Conservation (phyloP, 2,329 filamentous ascomycete genomes). For the Trichoderma harzianum region DNA sequence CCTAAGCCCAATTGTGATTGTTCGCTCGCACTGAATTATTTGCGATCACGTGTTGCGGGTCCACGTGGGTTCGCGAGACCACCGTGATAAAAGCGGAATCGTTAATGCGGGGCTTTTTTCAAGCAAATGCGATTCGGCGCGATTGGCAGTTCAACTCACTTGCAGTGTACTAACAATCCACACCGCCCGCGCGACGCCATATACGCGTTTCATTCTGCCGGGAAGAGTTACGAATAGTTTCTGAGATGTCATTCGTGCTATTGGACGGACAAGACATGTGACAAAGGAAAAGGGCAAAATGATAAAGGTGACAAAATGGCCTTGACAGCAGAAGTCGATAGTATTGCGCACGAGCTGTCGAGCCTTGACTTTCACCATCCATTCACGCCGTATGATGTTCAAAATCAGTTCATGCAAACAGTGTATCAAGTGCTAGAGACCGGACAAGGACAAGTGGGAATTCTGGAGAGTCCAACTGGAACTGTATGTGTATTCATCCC, state of each 20-base stretch:
- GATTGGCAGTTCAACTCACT: neutral
- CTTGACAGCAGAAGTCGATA: constrained; percentile 19
- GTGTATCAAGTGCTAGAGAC: constrained; percentile 73
- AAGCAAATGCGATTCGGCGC: neutral
- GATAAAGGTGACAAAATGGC: constrained; percentile 16
- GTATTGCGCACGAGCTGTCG: constrained; percentile 24
- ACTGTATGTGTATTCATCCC: constrained; percentile 43
- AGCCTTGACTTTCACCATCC: constrained; percentile 76
- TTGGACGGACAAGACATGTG: neutral
- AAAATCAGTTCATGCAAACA: constrained; percentile 81
- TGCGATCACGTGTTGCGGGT: neutral
- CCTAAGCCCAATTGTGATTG: constrained; percentile 32
- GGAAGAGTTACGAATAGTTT: neutral
- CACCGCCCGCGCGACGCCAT: constrained; percentile 19
- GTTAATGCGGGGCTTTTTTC: neutral
- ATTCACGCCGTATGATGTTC: constrained; percentile 82
- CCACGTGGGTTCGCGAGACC: constrained; percentile 31
- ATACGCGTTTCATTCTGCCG: neutral
- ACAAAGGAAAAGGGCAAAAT: neutral
- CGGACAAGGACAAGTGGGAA: constrained; percentile 71
- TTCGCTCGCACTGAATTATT: neutral
- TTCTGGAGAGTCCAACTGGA: constrained; percentile 92
- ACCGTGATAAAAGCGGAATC: constrained; percentile 23
- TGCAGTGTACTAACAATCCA: neutral
- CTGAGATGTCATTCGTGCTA: neutral